Conservation (phyloP, 169 alveolate genomes). For the Cryptosporidium meleagridis region DNA sequence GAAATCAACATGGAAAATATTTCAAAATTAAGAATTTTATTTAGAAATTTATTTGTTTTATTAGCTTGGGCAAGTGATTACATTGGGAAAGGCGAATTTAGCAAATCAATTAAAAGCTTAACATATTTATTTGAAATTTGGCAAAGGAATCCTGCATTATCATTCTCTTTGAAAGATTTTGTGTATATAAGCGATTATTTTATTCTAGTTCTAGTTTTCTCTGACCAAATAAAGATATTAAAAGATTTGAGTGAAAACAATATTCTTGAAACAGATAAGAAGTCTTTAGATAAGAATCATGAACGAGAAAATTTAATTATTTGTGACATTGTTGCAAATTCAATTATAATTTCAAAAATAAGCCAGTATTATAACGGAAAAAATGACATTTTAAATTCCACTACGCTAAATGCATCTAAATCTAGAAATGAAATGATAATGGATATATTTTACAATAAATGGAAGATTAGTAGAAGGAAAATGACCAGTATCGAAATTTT, state of each 20-base stretch:
- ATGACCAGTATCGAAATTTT: not conserved
- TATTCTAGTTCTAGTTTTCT: not conserved
- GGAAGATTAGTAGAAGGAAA: conserved; percentile 8
- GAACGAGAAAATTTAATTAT: not conserved
- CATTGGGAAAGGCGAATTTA: not conserved
- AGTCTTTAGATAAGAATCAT: not conserved
- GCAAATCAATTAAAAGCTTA: not conserved
- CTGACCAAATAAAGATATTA: conserved; percentile 33
- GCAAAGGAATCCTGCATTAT: conserved; percentile 28
- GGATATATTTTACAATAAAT: conserved; percentile 44
- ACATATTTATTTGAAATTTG: conserved; percentile 45
- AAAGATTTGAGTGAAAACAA: not conserved
- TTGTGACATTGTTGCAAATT: not conserved
- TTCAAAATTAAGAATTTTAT: conserved; percentile 20
- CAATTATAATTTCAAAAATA: not conserved
- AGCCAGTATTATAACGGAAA: not conserved
- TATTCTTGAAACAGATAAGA: not conserved
- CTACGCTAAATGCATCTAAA: not conserved
- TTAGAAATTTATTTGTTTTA: conserved; percentile 7
- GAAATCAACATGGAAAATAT: not conserved
- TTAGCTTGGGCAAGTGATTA: conserved; percentile 23
- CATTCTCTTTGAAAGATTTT: conserved; percentile 24
- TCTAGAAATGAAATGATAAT: conserved; percentile 59
- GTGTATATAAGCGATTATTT: not conserved
- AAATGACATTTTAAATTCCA: not conserved